phyloP scores from a whole-genome alignment of 306 rosid species.

The Vachellia pachyceras region DNA sequence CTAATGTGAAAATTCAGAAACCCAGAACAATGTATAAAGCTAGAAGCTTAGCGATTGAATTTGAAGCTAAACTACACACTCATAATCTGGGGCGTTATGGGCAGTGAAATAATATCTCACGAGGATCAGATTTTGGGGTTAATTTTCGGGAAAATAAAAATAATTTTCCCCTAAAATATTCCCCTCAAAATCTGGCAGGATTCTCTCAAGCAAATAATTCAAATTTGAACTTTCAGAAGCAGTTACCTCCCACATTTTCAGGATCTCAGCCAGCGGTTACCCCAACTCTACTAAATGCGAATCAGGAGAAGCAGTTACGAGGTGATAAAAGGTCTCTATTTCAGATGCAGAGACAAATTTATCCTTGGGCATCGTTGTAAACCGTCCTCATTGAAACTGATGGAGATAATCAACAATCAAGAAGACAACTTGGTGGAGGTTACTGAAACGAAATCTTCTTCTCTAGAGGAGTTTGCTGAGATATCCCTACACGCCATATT shows the following conservation, averaged over 20 bases:
- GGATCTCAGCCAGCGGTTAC: no score
- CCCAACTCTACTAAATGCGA: no score
- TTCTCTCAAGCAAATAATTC: no score
- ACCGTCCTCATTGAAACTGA: background rate
- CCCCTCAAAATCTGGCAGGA: rapidly evolving
- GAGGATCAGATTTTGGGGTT: no score
- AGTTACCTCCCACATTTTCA: no score
- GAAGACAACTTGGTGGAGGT: no score
- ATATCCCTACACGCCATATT: background rate
- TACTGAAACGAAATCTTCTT: rapidly evolving
- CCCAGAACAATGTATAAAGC: background rate
- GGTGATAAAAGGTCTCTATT: background rate
- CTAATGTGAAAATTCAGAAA: background rate
- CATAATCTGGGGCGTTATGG: no score
- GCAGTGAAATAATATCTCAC: no score
- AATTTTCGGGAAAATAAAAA: no score
- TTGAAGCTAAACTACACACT: background rate
- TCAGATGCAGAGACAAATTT: background rate
- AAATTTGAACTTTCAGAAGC: no score
- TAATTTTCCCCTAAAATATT: no score
- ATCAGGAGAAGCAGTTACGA: no score
- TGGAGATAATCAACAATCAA: background rate
- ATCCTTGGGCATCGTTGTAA: background rate
- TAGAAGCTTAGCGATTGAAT: background rate
- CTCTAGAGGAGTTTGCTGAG: background rate